Evolutionary conservation across 306 rosid genomes (phyloP).

Genomic region (Boehmeria nivea): DNA sequence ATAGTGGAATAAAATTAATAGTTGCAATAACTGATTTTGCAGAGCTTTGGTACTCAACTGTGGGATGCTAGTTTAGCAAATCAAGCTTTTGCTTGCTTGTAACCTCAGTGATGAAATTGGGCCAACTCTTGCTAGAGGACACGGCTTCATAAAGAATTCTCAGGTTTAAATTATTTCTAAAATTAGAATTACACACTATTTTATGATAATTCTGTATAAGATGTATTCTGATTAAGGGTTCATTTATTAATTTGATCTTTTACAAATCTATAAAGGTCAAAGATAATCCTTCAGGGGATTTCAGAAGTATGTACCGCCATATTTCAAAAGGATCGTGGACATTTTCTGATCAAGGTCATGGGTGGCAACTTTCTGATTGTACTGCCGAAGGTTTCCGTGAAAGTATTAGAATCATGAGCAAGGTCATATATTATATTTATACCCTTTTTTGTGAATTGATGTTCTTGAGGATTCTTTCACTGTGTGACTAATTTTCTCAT

Average conservation of each 20-base stretch:
- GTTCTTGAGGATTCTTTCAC: too few relatives aligned
- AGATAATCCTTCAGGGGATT: too few relatives aligned
- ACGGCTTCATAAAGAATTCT: slow-evolving; percentile 24
- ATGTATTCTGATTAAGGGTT: too few relatives aligned
- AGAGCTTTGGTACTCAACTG: slow-evolving; percentile 27
- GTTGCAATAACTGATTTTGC: slow-evolving; percentile 1
- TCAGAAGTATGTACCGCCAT: background rate
- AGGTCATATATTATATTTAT: background rate
- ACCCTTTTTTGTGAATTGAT: too few relatives aligned
- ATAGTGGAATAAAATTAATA: background rate
- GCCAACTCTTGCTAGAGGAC: slow-evolving; percentile 11
- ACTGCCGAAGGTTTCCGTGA: slow-evolving; percentile 1
- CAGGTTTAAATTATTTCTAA: too few relatives aligned
- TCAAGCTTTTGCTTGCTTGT: slow-evolving; percentile 33
- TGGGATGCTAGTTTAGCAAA: slow-evolving; percentile 27
- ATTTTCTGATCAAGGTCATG: background rate
- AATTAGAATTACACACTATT: too few relatives aligned
- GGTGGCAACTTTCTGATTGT: background rate
- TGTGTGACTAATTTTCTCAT: too few relatives aligned
- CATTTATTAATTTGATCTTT: too few relatives aligned
- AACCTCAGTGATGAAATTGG: slow-evolving; percentile 19
- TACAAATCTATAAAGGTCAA: background rate
- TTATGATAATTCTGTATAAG: too few relatives aligned
- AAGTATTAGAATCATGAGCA: too few relatives aligned
- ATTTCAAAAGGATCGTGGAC: background rate